Conservation (phyloP, 2,329 filamentous ascomycete genomes). For the Neocatenulostroma microsporum region DNA sequence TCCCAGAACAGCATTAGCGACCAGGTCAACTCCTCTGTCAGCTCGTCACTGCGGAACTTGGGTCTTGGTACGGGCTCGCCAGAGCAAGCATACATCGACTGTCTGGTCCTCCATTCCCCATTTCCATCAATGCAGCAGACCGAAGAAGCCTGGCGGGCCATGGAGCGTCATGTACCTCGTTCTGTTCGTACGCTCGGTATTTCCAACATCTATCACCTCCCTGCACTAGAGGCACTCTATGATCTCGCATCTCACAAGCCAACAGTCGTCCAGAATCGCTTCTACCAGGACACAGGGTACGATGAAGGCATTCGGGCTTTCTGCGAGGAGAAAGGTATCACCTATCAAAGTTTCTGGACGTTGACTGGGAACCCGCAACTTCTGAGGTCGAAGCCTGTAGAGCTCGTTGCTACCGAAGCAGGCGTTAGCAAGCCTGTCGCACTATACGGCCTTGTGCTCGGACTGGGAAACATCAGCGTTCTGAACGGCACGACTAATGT, state of each 20-base stretch:
- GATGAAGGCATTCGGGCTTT: conserved; percentile 54
- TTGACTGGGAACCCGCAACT: conserved; percentile 51
- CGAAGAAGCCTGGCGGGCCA: conserved; percentile 55
- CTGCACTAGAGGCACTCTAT: conserved; percentile 49
- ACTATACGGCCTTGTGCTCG: conserved; percentile 51
- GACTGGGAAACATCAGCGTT: conserved; percentile 42
- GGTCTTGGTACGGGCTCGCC: conserved; percentile 31
- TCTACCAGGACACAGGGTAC: conserved; percentile 52
- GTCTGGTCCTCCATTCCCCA: conserved; percentile 53
- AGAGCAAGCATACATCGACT: conserved; percentile 47
- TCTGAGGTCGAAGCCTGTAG: conserved; percentile 42
- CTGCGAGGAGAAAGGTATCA: conserved; percentile 45
- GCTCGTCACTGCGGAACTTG: conserved; percentile 59
- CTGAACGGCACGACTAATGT: conserved; percentile 51
- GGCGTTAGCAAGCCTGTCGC: conserved; percentile 41
- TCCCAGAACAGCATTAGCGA: conserved; percentile 49
- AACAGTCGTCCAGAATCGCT: conserved; percentile 67
- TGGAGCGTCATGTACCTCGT: conserved; percentile 60
- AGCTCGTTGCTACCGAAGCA: conserved; percentile 39
- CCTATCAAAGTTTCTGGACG: conserved; percentile 56
- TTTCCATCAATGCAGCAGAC: conserved; percentile 46
- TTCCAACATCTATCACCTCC: conserved; percentile 58
- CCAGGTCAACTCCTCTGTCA: conserved; percentile 60
- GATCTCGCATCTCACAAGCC: conserved; percentile 44
- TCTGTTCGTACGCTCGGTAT: conserved; percentile 62